Percentiles rank a stretch among this genome's conserved stretches.
Conservation (phyloP, 1,284 basidiomycete genomes). For the Kwoniella shivajii region DNA sequence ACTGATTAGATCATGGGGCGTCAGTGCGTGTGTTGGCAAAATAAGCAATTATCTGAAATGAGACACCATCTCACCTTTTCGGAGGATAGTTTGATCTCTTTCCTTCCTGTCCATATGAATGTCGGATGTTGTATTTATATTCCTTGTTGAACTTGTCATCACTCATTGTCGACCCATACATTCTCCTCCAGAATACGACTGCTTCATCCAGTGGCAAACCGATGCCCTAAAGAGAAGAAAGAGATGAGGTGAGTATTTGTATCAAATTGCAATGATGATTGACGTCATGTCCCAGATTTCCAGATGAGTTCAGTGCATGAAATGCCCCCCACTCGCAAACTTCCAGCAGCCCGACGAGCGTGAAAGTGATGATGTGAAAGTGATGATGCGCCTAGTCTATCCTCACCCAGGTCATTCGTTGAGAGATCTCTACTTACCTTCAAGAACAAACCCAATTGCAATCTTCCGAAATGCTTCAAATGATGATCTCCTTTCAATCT, state of each 20-base stretch:
- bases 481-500: constrained; percentile 77
- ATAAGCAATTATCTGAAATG: neutral
- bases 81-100: constrained; percentile 92
- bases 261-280: neutral
- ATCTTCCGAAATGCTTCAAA: constrained; percentile 86
- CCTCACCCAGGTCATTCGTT: too few relatives aligned
- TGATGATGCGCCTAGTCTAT: too few relatives aligned
- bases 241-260: neutral
- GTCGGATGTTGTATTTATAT: constrained; percentile 96
- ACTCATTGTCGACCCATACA: constrained; percentile 70
- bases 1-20: constrained; percentile 55
- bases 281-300: neutral
- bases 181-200: constrained; percentile 87
- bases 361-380: too few relatives aligned
- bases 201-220: constrained; percentile 96
- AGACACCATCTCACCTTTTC: constrained; percentile 64
- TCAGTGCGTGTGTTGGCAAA: neutral
- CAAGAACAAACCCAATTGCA: constrained; percentile 93
- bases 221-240: constrained; percentile 64
- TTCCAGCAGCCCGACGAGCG: neutral
- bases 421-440: constrained; percentile 64
- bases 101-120: constrained; percentile 93
- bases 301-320: neutral
- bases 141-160: constrained; percentile 99
- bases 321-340: neutral